phyloP scores from a whole-genome alignment of 2,329 filamentous ascomycete genomes.

The Penicillium sp. region DNA sequence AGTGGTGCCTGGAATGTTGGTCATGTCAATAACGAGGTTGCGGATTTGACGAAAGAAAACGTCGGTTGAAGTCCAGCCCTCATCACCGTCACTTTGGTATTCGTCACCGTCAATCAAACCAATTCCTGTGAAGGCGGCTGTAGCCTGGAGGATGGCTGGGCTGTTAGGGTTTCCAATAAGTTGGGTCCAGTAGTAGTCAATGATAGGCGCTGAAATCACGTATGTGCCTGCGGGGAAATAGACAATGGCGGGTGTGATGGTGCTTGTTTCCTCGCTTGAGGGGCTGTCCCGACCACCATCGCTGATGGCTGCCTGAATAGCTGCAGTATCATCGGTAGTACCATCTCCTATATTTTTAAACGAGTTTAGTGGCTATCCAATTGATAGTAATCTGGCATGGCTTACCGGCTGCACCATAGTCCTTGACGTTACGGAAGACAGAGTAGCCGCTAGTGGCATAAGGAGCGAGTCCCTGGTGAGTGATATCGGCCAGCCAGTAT shows the following conservation, averaged over 20 bases:
- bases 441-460: constrained; percentile 11
- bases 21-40: constrained; percentile 62
- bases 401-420: constrained; percentile 30
- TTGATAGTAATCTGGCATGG: background rate
- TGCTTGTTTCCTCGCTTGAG: constrained; percentile 37
- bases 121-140: constrained; percentile 49
- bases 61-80: constrained; percentile 47
- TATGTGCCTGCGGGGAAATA: constrained; percentile 61
- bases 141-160: constrained; percentile 53
- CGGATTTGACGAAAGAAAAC: constrained; percentile 63
- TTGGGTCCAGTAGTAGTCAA: constrained; percentile 62
- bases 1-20: constrained; percentile 27
- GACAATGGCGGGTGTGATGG: constrained; percentile 52
- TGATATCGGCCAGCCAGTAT: constrained; percentile 33
- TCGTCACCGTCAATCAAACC: constrained; percentile 57
- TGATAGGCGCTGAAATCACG: constrained; percentile 53
- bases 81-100: constrained; percentile 40
- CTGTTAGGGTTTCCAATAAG: constrained; percentile 59
- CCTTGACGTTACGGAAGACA: constrained; percentile 18
- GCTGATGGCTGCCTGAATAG: constrained; percentile 50
- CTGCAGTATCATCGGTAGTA: constrained; percentile 53
- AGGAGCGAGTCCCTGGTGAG: constrained; percentile 27
- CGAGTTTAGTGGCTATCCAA: background rate
- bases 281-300: constrained; percentile 44
- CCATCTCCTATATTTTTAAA: constrained; percentile 37